These are phyloP conservation scores for Salix exigua DNA, from an alignment of 345 rosid genomes.

Conservation along the genomic window DNA sequence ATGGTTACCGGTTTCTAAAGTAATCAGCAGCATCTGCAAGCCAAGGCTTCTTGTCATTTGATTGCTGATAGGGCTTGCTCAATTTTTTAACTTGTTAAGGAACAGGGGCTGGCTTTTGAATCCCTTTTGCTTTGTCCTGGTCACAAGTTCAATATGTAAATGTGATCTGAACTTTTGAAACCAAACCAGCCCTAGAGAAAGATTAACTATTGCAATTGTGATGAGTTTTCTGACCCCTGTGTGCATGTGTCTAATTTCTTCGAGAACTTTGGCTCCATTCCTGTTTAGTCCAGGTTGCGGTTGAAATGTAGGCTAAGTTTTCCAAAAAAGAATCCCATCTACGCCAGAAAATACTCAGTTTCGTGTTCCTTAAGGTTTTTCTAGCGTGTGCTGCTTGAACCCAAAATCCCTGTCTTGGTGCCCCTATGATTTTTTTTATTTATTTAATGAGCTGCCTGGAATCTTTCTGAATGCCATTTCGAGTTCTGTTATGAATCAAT, in stretches of 20 bases:
- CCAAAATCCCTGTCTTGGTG: neutral
- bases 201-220: neutral
- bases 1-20: neutral
- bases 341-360: neutral
- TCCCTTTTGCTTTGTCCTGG: neutral
- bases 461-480: neutral
- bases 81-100: neutral
- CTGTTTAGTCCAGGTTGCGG: no score
- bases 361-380: neutral
- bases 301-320: no score
- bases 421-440: neutral
- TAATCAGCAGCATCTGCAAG: neutral
- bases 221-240: neutral
- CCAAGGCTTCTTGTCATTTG: neutral
- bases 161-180: neutral
- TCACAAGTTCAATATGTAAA: neutral
- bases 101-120: neutral
- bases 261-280: neutral
- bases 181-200: neutral
- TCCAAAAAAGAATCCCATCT: neutral
- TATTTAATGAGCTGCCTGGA: neutral
- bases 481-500: neutral
- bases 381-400: neutral
- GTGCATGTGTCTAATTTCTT: neutral
- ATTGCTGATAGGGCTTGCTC: neutral